Conservation (phyloP, 305 asterid species). For the Solanum hybrid region DNA sequence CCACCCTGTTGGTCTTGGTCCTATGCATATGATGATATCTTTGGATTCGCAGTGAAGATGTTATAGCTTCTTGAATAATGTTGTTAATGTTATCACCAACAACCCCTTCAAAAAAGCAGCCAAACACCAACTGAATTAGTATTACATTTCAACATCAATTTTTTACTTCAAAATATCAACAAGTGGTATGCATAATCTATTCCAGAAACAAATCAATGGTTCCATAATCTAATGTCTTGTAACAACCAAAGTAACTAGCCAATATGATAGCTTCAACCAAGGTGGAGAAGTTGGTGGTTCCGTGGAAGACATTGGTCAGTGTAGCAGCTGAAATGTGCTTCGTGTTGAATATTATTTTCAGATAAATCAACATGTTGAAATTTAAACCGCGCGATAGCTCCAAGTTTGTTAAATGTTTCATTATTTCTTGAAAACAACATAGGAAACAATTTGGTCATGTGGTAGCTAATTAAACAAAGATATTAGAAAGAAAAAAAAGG, state of each 20-base stretch:
- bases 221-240: background rate
- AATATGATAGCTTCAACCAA: background rate
- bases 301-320: background rate
- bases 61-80: constrained; percentile 38
- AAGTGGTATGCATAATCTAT: too few species aligned
- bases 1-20: constrained; percentile 28
- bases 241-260: too few species aligned
- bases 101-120: constrained; percentile 26
- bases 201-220: constrained; percentile 42
- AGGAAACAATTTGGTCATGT: too few species aligned
- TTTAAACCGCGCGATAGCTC: too few species aligned
- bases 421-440: too few species aligned
- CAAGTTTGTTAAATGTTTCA: too few species aligned
- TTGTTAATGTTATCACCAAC: constrained; percentile 38
- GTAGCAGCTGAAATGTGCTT: background rate
- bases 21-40: constrained; percentile 16
- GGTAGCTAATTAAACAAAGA: too few species aligned
- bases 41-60: constrained; percentile 41
- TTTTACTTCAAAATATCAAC: too few species aligned
- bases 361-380: background rate
- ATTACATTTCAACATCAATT: background rate
- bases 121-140: background rate
- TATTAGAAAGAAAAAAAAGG: too few species aligned
- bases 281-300: background rate
- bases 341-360: background rate